phyloP scores from a whole-genome alignment of 1,284 basidiomycete genomes.

The Trametes polyzona region DNA sequence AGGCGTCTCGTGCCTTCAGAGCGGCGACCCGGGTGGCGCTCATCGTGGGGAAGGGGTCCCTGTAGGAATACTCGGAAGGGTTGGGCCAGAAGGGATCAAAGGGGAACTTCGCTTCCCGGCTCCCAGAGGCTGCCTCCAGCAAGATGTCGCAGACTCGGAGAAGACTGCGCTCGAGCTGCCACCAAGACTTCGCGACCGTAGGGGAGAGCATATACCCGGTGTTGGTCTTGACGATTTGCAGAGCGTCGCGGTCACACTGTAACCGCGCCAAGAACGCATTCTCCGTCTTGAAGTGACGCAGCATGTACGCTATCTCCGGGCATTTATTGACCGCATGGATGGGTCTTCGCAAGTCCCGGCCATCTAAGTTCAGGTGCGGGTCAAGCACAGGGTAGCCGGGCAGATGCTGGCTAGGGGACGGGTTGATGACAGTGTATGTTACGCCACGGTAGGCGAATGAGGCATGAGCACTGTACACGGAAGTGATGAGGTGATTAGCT shows the following conservation, averaged over 20 bases:
- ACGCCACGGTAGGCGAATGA: not conserved
- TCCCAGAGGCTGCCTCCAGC: not conserved
- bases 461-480: too few relatives aligned
- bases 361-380: not conserved
- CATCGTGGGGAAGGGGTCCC: too few relatives aligned
- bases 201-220: not conserved
- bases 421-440: constrained; percentile 2
- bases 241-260: not conserved
- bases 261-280: not conserved
- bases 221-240: not conserved
- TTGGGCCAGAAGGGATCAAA: not conserved
- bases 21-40: not conserved
- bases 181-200: not conserved
- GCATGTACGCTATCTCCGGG: constrained; percentile 15
- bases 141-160: not conserved
- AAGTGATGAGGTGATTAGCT: too few relatives aligned
- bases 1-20: not conserved
- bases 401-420: not conserved
- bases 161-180: not conserved
- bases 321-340: not conserved
- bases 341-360: constrained; percentile 3
- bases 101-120: not conserved
- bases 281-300: not conserved
- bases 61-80: not conserved
- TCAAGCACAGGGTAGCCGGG: not conserved